Conservation (phyloP, 2,329 filamentous ascomycete species). For the Neonectria coccinea region DNA sequence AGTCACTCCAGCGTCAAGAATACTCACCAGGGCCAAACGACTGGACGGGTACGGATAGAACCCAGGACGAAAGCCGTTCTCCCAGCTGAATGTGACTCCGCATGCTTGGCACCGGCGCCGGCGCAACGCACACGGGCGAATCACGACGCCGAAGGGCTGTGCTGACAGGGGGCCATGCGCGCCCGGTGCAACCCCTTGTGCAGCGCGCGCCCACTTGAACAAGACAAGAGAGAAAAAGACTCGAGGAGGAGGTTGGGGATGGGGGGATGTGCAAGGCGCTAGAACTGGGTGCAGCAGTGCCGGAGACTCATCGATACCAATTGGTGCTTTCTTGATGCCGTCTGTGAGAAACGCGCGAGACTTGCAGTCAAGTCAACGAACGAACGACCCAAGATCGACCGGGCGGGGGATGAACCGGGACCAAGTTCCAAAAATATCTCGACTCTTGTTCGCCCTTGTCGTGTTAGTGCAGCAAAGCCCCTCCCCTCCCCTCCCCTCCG, state of each 20-base stretch:
- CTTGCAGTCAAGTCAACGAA: not conserved
- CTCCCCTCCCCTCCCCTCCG: not conserved
- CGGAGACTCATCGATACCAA: not conserved
- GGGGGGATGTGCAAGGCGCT: not conserved
- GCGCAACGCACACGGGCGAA: conserved; percentile 27
- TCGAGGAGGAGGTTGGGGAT: no score
- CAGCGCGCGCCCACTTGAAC: not conserved
- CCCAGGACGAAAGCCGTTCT: no score
- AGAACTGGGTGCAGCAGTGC: not conserved
- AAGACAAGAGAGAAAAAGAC: no score
- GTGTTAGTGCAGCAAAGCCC: conserved; percentile 1
- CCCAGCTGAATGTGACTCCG: no score
- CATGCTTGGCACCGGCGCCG: conserved; percentile 2
- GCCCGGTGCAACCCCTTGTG: conserved; percentile 18
- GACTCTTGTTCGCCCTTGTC: not conserved
- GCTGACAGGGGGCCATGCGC: conserved; percentile 20
- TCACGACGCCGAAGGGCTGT: conserved; percentile 26
- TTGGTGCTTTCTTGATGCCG: not conserved
- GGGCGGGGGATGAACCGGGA: not conserved
- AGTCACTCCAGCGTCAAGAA: not conserved
- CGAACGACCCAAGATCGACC: not conserved
- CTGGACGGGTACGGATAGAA: not conserved
- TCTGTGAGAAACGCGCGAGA: not conserved
- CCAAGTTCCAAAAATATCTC: conserved; percentile 9
- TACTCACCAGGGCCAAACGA: not conserved